Base-by-base conservation (phyloP, 1,284 basidiomycete species). In the Bondarzewia mesenterica region DNA sequence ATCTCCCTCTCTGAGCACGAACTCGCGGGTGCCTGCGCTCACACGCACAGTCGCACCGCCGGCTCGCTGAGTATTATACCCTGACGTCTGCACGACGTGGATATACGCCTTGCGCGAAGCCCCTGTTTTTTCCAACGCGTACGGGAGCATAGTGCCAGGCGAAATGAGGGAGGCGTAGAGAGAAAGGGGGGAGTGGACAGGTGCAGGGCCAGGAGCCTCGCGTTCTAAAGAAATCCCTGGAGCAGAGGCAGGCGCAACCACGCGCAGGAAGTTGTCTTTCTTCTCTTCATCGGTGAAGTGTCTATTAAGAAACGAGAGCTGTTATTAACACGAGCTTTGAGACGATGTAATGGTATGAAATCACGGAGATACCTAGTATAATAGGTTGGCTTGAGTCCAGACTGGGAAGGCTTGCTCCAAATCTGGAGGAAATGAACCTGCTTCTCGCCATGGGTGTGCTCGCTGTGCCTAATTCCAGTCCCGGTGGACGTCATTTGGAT, bases 401-500 rank as follows among this genome's bases (percentile, higher is more conserved):
- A 53, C 35, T 73, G 58, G 58, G 70, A 70, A 1, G 92, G 91
- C 1, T 79, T 43, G 3, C 82, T 79, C 92, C 92, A 95, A 56
- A 94, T 93, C 62, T 91, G 86, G 10, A 93, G 75, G 72, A 94
- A 94, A 64, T 94, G 86, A 1, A 85, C 84, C 47, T 77, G 72
- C 40, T 73, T 65, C 3, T 60, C 50, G 26, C 82, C 82, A 57
- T 85, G 65, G 1, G 77, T 69, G 55, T 86, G 77, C 61, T 90
- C 87, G 53, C 91, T 93, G 67, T 93, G 90, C 0, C 80, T 74
- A 55, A 93, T 92, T 3, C 90, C 90, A 0, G 85, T 89, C 10
- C 93, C 93, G 0, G 92, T 84, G 3, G 84, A 88, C 0, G 93
- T 96, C 72, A 95, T 83, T 66, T 97, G 93, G 36, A 97, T 62